Conservation (phyloP, 306 rosid species). For the Lagenaria siceraria region DNA sequence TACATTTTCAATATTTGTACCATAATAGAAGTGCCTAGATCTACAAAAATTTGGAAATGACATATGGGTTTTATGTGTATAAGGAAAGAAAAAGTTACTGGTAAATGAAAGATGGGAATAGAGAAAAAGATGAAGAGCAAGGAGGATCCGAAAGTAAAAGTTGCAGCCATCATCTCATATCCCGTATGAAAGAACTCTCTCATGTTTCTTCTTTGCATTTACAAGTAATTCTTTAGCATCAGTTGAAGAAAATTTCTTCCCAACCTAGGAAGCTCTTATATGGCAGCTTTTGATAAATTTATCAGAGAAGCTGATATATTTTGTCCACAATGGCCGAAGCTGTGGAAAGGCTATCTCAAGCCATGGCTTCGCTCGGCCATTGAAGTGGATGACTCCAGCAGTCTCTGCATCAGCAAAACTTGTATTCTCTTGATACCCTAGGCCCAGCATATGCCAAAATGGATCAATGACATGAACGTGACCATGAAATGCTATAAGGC, state of each 20-base stretch:
- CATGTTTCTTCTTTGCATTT: conserved; percentile 23
- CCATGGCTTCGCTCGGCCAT: conserved; percentile 99
- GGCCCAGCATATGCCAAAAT: conserved; percentile 96
- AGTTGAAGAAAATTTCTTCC: conserved; percentile 12
- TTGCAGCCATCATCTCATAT: not conserved
- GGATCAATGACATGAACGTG: conserved; percentile 75
- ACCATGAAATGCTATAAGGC: conserved; percentile 94
- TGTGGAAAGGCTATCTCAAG: conserved; percentile 86
- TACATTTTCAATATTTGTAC: not conserved
- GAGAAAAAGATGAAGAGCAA: conserved; percentile 21
- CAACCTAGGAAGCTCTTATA: conserved; percentile 50
- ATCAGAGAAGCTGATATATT: conserved; percentile 75
- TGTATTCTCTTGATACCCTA: conserved; percentile 92
- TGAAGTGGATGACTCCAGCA: conserved; percentile 87
- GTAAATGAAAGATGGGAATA: conserved; percentile 28
- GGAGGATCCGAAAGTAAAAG: conserved; percentile 20
- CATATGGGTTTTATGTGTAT: conserved; percentile 13
- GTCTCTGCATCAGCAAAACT: conserved; percentile 51
- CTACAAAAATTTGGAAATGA: conserved; percentile 1
- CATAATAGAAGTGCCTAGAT: not conserved
- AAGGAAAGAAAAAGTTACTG: not conserved
- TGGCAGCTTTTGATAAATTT: conserved; percentile 84
- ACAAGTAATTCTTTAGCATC: conserved; percentile 28
- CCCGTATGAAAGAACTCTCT: conserved; percentile 15
- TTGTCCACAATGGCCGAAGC: conserved; percentile 66